phyloP scores from a whole-genome alignment of 192 early-diverging fungal genomes.

The Gonapodya sp. region DNA sequence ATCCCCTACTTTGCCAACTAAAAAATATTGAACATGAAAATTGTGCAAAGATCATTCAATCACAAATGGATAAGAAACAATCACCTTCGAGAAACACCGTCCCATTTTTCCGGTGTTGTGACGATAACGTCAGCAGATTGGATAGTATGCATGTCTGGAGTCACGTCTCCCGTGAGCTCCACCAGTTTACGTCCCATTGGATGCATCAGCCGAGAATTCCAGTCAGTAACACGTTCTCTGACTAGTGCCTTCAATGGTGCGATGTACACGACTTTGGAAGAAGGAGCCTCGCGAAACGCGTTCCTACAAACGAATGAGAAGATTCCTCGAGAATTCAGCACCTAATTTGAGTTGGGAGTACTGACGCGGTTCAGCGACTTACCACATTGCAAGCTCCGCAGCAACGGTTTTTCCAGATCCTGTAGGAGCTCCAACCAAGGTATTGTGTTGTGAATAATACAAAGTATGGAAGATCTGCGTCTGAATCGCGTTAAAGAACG shows the following conservation, averaged over 20 bases:
- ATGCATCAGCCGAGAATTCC: conserved; percentile 58
- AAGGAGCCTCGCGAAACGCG: conserved; percentile 73
- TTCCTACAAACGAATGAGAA: conserved; percentile 12
- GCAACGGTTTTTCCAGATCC: conserved; percentile 97
- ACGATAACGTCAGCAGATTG: conserved; percentile 91
- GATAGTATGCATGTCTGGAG: conserved; percentile 80
- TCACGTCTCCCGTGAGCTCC: conserved; percentile 92
- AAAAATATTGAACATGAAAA: not conserved
- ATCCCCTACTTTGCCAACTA: conserved; percentile 61
- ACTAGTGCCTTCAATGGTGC: conserved; percentile 96
- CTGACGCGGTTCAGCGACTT: too few species aligned
- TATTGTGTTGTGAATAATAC: conserved; percentile 75
- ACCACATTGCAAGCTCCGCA: conserved; percentile 93
- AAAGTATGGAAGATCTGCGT: conserved; percentile 98
- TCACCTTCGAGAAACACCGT: conserved; percentile 90
- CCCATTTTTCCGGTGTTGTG: conserved; percentile 98
- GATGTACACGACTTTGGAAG: conserved; percentile 89
- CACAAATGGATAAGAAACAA: not conserved
- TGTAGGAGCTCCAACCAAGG: conserved; percentile 89
- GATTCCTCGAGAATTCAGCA: not conserved
- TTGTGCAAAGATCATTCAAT: not conserved
- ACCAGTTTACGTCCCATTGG: conserved; percentile 77
- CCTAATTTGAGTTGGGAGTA: not conserved
- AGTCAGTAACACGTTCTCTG: conserved; percentile 86
- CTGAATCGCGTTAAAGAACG: conserved; percentile 98